Evolutionary conservation across 208 protist genomes (phyloP).

Genomic region (Acanthamoeba royreba): DNA sequence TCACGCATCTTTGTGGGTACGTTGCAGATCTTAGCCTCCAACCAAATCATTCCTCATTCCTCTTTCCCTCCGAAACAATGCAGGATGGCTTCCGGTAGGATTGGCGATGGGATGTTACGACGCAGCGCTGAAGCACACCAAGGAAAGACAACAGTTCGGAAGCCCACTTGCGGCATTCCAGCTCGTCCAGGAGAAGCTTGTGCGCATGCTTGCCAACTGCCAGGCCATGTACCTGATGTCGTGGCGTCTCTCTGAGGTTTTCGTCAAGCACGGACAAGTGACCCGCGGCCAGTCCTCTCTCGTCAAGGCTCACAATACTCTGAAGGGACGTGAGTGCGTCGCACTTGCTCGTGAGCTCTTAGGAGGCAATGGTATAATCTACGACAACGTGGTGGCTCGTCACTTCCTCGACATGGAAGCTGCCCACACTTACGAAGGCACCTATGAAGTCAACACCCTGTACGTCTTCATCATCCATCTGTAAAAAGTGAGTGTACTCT

Average conservation of each 20-base stretch:
- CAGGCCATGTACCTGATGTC: constrained; percentile 54
- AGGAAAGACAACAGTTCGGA: constrained; percentile 53
- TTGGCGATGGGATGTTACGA: constrained; percentile 46
- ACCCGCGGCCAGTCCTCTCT: constrained; percentile 46
- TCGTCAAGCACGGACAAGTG: constrained; percentile 14
- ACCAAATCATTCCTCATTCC: background rate
- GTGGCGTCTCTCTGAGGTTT: constrained; percentile 34
- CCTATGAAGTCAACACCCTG: constrained; percentile 60
- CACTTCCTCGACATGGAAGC: constrained; percentile 59
- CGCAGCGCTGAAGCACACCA: constrained; percentile 33
- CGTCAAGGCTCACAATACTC: constrained; percentile 37
- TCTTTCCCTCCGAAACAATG: too few relatives aligned
- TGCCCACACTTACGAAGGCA: constrained; percentile 54
- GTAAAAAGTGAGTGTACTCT: too few relatives aligned
- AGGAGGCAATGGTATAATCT: constrained; percentile 55
- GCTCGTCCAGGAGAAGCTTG: constrained; percentile 49
- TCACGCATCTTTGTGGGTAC: background rate
- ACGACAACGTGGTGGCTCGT: constrained; percentile 33
- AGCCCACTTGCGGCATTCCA: constrained; percentile 36
- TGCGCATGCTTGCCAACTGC: constrained; percentile 27
- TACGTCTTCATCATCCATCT: too few relatives aligned
- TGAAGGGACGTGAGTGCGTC: constrained; percentile 15
- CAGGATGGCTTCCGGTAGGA: constrained; percentile 52
- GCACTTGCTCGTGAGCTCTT: constrained; percentile 25
- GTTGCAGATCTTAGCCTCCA: background rate